Conservation (phyloP, 2,329 filamentous ascomycete genomes). For the Ramichloridium luteum region DNA sequence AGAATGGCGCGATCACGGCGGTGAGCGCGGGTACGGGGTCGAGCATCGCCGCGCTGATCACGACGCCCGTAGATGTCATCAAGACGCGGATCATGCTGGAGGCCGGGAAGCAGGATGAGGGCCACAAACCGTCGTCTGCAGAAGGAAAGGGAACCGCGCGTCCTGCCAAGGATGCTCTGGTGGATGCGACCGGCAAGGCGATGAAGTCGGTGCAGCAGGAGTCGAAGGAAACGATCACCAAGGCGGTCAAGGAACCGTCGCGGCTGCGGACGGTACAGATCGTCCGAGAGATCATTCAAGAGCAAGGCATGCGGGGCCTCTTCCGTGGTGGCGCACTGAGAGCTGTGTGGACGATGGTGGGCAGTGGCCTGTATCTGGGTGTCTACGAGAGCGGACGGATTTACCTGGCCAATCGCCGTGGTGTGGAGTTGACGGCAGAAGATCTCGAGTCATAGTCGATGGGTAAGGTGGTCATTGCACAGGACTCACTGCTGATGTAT, state of each 20-base stretch:
- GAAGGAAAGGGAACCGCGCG: slow-evolving; percentile 7
- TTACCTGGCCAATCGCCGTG: slow-evolving; percentile 34
- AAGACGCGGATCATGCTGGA: slow-evolving; percentile 83
- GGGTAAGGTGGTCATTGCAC: too few species aligned
- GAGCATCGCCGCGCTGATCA: slow-evolving; percentile 63
- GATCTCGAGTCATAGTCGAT: slow-evolving; percentile 15
- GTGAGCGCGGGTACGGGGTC: slow-evolving; percentile 63
- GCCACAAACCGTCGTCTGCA: slow-evolving; percentile 6
- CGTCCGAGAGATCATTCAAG: slow-evolving; percentile 50
- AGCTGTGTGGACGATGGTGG: slow-evolving; percentile 68
- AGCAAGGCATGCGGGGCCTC: slow-evolving; percentile 59
- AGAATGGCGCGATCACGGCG: slow-evolving; percentile 61
- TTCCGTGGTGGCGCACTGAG: slow-evolving; percentile 67
- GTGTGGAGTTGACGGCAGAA: slow-evolving; percentile 28
- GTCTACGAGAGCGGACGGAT: slow-evolving; percentile 70
- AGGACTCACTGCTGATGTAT: too few species aligned
- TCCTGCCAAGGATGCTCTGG: slow-evolving; percentile 17
- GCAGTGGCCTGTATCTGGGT: slow-evolving; percentile 72
- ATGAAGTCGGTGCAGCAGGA: slow-evolving; percentile 21
- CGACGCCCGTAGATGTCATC: slow-evolving; percentile 78
- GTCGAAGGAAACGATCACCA: slow-evolving; percentile 22
- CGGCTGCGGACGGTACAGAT: slow-evolving; percentile 43
- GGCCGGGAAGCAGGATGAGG: slow-evolving; percentile 32
- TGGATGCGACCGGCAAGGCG: slow-evolving; percentile 32
- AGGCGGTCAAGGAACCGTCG: slow-evolving; percentile 19